phyloP scores from a whole-genome alignment of 1,139 yeast species.

The Kurtzmaniella quercitrusa region DNA sequence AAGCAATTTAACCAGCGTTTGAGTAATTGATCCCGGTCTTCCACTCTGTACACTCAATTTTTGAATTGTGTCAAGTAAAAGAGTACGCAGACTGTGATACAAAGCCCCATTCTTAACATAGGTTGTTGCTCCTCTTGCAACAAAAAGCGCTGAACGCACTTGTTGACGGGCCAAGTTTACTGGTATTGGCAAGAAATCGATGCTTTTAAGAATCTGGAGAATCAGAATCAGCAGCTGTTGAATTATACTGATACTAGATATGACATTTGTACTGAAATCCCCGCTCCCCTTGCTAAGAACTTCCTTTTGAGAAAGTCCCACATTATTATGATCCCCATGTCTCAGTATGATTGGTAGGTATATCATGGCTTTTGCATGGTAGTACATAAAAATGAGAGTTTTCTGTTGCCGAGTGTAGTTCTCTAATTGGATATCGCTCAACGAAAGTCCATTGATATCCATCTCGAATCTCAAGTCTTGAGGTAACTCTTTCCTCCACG shows the following conservation, averaged over 20 bases:
- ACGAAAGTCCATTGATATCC: constrained; percentile 57
- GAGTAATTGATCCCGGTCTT: constrained; percentile 58
- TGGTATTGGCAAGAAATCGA: constrained; percentile 61
- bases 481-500: constrained; percentile 77
- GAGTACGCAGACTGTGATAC: constrained; percentile 61
- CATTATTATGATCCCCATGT: constrained; percentile 42
- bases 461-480: constrained; percentile 58
- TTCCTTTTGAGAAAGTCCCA: constrained; percentile 42
- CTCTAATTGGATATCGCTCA: constrained; percentile 34
- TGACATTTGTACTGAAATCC: constrained; percentile 21
- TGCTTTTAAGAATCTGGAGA: constrained; percentile 52
- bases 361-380: constrained; percentile 74
- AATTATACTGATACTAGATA: constrained; percentile 51
- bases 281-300: constrained; percentile 26
- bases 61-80: constrained; percentile 46
- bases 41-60: constrained; percentile 42
- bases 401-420: constrained; percentile 48
- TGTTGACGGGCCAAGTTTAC: constrained; percentile 66
- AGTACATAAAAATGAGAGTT: constrained; percentile 62
- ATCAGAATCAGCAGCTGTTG: constrained; percentile 74
- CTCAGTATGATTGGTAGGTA: constrained; percentile 69
- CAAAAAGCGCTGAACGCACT: constrained; percentile 63
- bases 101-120: constrained; percentile 82
- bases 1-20: constrained; percentile 49
- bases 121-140: constrained; percentile 77